Evolutionary conservation across 768 basidiomycete genomes (phyloP), one percentile per base, ranked within the genome.

Genomic region (Leccinum barrowsii): DNA sequence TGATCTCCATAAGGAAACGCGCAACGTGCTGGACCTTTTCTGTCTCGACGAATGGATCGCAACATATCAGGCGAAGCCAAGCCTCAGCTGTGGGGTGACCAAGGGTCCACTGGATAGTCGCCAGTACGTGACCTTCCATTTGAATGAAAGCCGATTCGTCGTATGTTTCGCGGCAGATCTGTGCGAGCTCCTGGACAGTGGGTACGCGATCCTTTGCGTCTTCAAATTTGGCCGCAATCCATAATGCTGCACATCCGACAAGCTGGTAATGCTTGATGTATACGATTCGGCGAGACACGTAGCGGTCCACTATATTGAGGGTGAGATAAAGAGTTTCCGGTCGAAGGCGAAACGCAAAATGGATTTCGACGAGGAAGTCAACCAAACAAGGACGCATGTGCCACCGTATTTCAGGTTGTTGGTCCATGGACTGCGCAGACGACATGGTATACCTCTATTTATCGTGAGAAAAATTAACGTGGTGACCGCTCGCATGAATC

Each of bases 221-320:
- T 76, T 99, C 97, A 66, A 98, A 99, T 76, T 99, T 99, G 63
- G 96, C 91, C 15, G 97, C 97, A 65, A 98, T 98, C 97, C 97
- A 99, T 12, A 99, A 82, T 40, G 97, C 94, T 22, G 95, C 94
- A 70, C 97, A 99, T 19, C 97, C 97, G 57, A 98, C 96, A 58
- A 99, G 90, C 69, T 99, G 97, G 71, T 99, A 98, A 77, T 99
- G 97, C 75, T 96, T 98, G 80, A 93, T 93, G 77, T 94, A 98
- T 60, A 99, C 97, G 62, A 99, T 89, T 55, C 97, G 92, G 65
- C 97, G 94, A 52, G 97, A 98, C 28, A 98, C 94, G 74, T 98
- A 99, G 67, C 97, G 94, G 76, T 99, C 97, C 74, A 98, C 88
- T 70, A 99, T 97, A 80, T 98, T 98, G 75, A 98, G 85, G 11